phyloP scores from a whole-genome alignment of 306 rosid genomes.

The Ormosia semicastrata region DNA sequence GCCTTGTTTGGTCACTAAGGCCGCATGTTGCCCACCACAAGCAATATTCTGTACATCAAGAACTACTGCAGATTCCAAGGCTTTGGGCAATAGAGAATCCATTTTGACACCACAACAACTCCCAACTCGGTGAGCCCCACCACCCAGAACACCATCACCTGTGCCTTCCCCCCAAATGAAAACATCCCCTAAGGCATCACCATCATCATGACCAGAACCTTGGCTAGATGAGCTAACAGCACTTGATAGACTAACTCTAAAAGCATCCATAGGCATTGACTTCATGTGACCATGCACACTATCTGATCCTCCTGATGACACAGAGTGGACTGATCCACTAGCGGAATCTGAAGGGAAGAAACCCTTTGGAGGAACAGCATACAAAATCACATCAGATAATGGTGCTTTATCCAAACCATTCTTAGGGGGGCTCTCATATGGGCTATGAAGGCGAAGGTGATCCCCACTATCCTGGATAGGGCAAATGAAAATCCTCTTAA shows the following conservation, averaged over 20 bases:
- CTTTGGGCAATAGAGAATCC: slow-evolving; percentile 91
- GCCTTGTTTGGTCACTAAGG: slow-evolving; percentile 96
- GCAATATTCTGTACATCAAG: slow-evolving; percentile 96
- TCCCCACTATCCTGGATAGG: slow-evolving; percentile 79
- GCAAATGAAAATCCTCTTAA: slow-evolving; percentile 29
- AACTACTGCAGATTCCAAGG: slow-evolving; percentile 92
- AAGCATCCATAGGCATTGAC: slow-evolving; percentile 88
- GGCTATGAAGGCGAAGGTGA: slow-evolving; percentile 88
- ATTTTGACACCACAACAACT: slow-evolving; percentile 58
- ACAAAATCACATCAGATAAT: slow-evolving; percentile 75
- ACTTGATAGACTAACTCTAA: slow-evolving; percentile 96
- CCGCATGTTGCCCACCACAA: slow-evolving; percentile 93
- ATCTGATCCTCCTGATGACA: slow-evolving; percentile 98
- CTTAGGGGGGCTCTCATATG: slow-evolving; percentile 97
- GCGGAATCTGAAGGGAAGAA: slow-evolving; percentile 93
- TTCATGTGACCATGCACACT: slow-evolving; percentile 90
- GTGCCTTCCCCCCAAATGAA: slow-evolving; percentile 97
- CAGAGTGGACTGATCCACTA: slow-evolving; percentile 87
- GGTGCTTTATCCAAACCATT: slow-evolving; percentile 80
- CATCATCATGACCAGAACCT: slow-evolving; percentile 99
- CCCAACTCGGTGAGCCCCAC: slow-evolving; percentile 86
- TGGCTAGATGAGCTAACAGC: slow-evolving; percentile 99
- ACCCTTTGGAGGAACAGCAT: slow-evolving; percentile 85
- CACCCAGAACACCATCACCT: slow-evolving; percentile 97
- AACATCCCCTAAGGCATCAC: slow-evolving; percentile 98